Percentiles rank a stretch among this genome's conserved stretches.
These are phyloP conservation scores for Triticum dicoccoides DNA, from an alignment of 176 grass and related monocot genomes.

Conservation along the genomic window DNA sequence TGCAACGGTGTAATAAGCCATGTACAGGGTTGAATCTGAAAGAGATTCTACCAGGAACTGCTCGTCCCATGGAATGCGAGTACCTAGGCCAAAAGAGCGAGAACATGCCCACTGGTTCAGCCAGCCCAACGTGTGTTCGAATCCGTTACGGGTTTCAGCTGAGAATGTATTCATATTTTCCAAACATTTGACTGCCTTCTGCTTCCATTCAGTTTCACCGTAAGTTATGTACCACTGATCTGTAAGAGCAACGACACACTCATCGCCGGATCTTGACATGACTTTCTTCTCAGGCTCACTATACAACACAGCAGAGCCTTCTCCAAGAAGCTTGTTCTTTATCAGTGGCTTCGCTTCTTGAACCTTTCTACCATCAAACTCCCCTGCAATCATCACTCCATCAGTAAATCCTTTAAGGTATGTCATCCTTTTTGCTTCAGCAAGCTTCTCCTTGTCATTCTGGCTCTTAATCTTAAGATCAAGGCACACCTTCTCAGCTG, in stretches of 20 bases:
- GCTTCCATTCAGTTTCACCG: conserved; percentile 73
- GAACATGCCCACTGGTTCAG: conserved; percentile 83
- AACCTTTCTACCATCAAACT: conserved; percentile 60
- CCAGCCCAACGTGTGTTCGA: conserved; percentile 77
- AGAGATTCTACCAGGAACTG: conserved; percentile 82
- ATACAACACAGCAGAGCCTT: conserved; percentile 54
- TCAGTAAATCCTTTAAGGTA: conserved; percentile 84
- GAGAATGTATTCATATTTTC: conserved; percentile 65
- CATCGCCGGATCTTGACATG: conserved; percentile 79
- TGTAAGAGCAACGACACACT: conserved; percentile 76
- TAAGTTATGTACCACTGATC: conserved; percentile 88
- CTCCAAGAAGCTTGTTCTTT: conserved; percentile 56
- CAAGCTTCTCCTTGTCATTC: conserved; percentile 82
- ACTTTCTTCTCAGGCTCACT: conserved; percentile 75
- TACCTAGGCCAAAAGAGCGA: conserved; percentile 74
- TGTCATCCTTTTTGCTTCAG: conserved; percentile 70
- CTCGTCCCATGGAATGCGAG: conserved; percentile 72
- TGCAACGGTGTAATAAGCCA: conserved; percentile 73
- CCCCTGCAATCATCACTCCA: conserved; percentile 69
- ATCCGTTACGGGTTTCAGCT: conserved; percentile 56
- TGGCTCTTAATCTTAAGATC: conserved; percentile 75
- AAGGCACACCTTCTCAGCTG: conserved; percentile 62
- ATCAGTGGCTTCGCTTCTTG: conserved; percentile 77
- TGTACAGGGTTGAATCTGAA: conserved; percentile 84
- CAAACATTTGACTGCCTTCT: conserved; percentile 56